A percentile compares a stretch with the other conserved stretches of the same genome.
phyloP scores from a whole-genome alignment of 805 yeast genomes.

The Lipomyces japonicus region DNA sequence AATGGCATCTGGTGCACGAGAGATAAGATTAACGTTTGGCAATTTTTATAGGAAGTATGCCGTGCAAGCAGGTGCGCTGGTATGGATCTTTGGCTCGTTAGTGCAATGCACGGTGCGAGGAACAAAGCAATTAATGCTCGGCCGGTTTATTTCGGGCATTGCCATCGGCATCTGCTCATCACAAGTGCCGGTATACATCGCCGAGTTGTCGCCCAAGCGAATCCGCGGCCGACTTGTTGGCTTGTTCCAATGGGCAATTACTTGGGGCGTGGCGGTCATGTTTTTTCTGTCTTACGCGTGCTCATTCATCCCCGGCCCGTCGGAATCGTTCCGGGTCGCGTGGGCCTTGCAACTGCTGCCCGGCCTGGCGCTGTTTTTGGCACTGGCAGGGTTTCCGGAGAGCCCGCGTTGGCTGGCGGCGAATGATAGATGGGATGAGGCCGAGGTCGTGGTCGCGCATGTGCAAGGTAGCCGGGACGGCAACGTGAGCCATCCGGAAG shows the following conservation, averaged over 20 bases:
- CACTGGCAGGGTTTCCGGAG: slow-evolving; percentile 40
- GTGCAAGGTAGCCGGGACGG: slow-evolving; percentile 32
- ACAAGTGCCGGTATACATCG: slow-evolving; percentile 60
- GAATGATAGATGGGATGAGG: slow-evolving; percentile 49
- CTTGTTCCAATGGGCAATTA: slow-evolving; percentile 56
- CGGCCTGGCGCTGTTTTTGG: slow-evolving; percentile 44
- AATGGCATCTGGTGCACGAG: slow-evolving; percentile 61
- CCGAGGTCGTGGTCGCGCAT: slow-evolving; percentile 36
- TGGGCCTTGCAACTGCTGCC: slow-evolving; percentile 59
- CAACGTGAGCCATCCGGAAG: slow-evolving; percentile 38
- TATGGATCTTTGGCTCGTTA: slow-evolving; percentile 61
- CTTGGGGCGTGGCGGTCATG: slow-evolving; percentile 59
- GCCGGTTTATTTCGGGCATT: slow-evolving; percentile 57
- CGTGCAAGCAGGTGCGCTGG: slow-evolving; percentile 49
- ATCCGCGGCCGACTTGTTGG: slow-evolving; percentile 60
- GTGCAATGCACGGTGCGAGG: slow-evolving; percentile 47
- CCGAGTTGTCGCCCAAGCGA: slow-evolving; percentile 58
- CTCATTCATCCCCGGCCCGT: slow-evolving; percentile 37
- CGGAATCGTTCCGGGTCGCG: slow-evolving; percentile 46
- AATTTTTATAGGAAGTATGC: slow-evolving; percentile 37
- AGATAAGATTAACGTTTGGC: background rate
- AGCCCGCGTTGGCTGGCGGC: slow-evolving; percentile 46
- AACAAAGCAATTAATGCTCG: slow-evolving; percentile 46
- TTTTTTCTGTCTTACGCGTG: slow-evolving; percentile 53
- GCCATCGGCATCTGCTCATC: slow-evolving; percentile 65